Base-by-base conservation (phyloP, 306 rosid genomes). In the Clitoria ternatea region DNA sequence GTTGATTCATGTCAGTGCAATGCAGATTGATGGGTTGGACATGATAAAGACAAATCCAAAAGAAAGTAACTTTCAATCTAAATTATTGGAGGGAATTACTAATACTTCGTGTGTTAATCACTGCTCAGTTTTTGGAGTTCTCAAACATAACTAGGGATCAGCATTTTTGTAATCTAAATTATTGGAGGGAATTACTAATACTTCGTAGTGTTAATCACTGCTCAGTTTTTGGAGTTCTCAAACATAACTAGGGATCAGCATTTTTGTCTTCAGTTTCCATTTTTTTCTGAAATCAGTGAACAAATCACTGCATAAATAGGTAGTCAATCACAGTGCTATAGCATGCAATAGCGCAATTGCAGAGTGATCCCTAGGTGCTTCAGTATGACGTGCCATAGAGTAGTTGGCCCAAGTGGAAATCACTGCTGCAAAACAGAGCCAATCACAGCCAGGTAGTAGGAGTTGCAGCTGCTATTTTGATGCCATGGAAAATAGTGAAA, bases 1-100 rank as follows among this genome's bases (percentile, higher is more conserved):
- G 23, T 36, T 74, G 39, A 68, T 74, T 43, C n/a, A n/a, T n/a
- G n/a, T n/a, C 36, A 61, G n/a, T 68, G 39, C 44, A 54, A 52
- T 43, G 56, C 50, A 61, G 60, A 61, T 50, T 14, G 61, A 30
- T 12, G 0, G 29, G 24, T 35, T 30, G 70, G 43, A 56, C 61
- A 56, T 14, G 70, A 47, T 29, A 26, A 57, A 36, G 3, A 4
- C 45, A 52, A 26, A 64, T 26, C 14, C 14, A 39, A 22, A 26
- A 39, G 35, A 17, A 50, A 19, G 19, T 5, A 15, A 20, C 20
- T 27, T 20, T n/a, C 14, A 44, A 39, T 69, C 48, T 67, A 35
- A 36, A 69, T 55, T 44, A 37, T 1, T 52, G 5, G 65, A 2
- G 19, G 54, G 22, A 50, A 40, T 20, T 47, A 26, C 33, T 1